Conservation (phyloP, 2,329 filamentous ascomycete genomes). For the Penicillium hesseltinei region DNA sequence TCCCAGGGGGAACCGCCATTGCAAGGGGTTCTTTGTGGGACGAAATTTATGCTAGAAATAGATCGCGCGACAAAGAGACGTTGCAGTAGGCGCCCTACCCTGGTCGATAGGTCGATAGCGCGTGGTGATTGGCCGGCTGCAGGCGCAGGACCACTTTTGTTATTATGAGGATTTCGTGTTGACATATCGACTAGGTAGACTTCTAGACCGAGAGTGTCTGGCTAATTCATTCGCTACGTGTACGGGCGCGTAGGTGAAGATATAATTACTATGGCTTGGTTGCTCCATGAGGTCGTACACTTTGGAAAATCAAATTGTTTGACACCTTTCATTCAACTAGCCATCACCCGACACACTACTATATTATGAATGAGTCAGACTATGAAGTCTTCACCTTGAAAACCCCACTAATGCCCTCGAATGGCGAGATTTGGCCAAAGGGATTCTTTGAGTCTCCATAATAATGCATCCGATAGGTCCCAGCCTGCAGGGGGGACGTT, state of each 20-base stretch:
- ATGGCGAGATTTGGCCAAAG: constrained; percentile 60
- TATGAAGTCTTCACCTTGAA: constrained; percentile 36
- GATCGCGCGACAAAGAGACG: constrained; percentile 13
- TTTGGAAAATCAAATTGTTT: background rate
- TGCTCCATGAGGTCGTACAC: background rate
- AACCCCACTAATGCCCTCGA: constrained; percentile 64
- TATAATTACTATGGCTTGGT: background rate
- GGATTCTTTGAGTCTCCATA: constrained; percentile 76
- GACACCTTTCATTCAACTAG: background rate
- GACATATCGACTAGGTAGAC: background rate
- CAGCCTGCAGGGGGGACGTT: constrained; percentile 43
- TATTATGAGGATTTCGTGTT: constrained; percentile 3
- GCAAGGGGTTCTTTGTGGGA: constrained; percentile 14
- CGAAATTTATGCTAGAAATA: constrained; percentile 10
- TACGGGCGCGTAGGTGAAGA: constrained; percentile 2
- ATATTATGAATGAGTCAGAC: background rate
- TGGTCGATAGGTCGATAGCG: constrained; percentile 1
- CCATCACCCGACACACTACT: background rate
- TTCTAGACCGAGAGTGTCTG: background rate
- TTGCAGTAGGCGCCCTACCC: constrained; percentile 12
- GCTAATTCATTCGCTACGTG: background rate
- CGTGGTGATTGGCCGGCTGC: constrained; percentile 9
- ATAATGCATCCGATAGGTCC: constrained; percentile 77
- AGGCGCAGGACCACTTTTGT: constrained; percentile 1
- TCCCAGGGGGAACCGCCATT: background rate